These are phyloP conservation scores for Platanthera guangdongensis DNA, from an alignment of 106 monocot genomes.

Conservation along the genomic window DNA sequence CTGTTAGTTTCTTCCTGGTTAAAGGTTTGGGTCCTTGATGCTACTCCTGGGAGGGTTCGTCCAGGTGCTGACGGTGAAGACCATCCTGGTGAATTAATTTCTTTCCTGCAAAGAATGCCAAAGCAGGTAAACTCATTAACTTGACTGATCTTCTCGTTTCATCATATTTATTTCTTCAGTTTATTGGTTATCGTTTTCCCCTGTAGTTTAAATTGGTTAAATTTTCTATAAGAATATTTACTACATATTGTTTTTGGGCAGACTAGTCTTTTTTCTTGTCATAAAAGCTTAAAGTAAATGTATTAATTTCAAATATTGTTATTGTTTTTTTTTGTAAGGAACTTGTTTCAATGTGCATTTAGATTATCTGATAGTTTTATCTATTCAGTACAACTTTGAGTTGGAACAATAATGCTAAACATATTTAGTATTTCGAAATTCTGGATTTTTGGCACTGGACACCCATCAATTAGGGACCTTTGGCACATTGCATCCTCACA, in stretches of 20 bases:
- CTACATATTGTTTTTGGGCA: not conserved
- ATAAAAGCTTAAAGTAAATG: not conserved
- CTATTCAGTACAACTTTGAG: too few relatives aligned
- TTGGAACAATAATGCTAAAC: too few relatives aligned
- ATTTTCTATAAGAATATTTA: not conserved
- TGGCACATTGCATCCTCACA: too few relatives aligned
- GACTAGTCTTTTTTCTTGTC: not conserved
- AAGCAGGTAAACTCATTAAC: conserved; percentile 28
- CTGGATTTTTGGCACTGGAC: too few relatives aligned
- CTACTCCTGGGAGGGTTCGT: conserved; percentile 83
- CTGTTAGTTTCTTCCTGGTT: conserved; percentile 4
- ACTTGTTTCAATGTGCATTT: not conserved
- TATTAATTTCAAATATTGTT: not conserved
- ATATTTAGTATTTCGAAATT: too few relatives aligned
- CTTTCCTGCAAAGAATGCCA: conserved; percentile 61
- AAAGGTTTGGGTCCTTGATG: conserved; percentile 97
- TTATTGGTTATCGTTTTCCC: not conserved
- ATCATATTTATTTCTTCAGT: not conserved
- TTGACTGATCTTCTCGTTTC: not conserved
- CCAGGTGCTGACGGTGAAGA: conserved; percentile 94
- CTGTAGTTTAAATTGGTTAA: not conserved
- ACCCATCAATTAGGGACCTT: too few relatives aligned
- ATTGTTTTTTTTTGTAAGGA: not conserved
- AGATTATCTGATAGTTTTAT: not conserved
- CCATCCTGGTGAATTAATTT: conserved; percentile 85